Base-by-base conservation (phyloP, 805 yeast species). In the Candida easanensis region DNA sequence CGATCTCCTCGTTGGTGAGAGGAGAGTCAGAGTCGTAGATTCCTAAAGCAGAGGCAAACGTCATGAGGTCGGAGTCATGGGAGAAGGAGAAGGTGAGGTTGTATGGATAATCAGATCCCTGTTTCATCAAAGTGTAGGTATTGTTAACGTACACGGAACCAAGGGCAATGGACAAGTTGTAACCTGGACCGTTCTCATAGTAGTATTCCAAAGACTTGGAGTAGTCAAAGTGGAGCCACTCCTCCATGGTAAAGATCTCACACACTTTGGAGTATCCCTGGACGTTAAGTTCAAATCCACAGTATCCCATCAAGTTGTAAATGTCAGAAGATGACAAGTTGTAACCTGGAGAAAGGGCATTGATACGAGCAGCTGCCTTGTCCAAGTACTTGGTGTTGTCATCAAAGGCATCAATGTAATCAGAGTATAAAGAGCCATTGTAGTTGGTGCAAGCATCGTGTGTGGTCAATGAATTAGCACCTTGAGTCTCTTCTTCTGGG, bases 261-360 rank as follows among this genome's bases (percentile, higher is more conserved):
- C 95, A 86, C 49, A 85, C 78, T 26, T 73, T 71, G 14, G 93
- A 83, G 42, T 64, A 60, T 9, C 93, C 95, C 44, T 70, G 71
- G 9, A 79, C 84, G 43, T 84, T 85, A 35, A 84, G 64, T 63
- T 87, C 95, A 58, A 72, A 87, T 3, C 87, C 89, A 64, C 95
- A 86, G 64, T 80, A 73, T 11, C 71, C 67, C 54, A 83, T 80
- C 49, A 86, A 54, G 19, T 61, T 63, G 33, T 60, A 63, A 20
- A 80, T 74, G 54, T 87, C 91, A 28, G 60, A 54, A 2, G 68
- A 56, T 3, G 80, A 72, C 41, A 85, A 50, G 50, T 77, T 66
- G 50, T 69, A 66, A 3, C 80, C 83, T 3, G 79, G 77, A 41
- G 85, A 77, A 38, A 72, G 68, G 36, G 60, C 58, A 53, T 75